Base-by-base conservation (phyloP, 2,329 filamentous ascomycete genomes). In the Pezicula radicicola region DNA sequence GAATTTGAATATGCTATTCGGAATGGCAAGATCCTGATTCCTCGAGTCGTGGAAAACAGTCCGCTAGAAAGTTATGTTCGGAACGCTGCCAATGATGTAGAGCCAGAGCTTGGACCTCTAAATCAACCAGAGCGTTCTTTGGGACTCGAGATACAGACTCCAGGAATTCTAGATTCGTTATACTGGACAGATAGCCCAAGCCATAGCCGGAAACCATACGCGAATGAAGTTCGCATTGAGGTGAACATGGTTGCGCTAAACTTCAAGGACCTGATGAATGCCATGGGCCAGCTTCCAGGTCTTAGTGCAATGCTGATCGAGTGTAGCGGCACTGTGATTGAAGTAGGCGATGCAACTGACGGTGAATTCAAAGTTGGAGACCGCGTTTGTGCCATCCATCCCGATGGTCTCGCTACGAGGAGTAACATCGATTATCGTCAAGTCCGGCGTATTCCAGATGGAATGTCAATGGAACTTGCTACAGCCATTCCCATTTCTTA, bases 201-300 rank as follows among this genome's bases (percentile, higher is more conserved):
- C 28, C 45, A 47, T 18, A 15, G 13, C 19, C 45, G 15, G 45
- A n/a, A 12, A 4, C 16, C 36, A 13, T 16, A 21, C 30, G 3
- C 45, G 36, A 36, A 48, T 8, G 45, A 48, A 19, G 30, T 48
- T 12, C 45, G 45, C 2, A 36, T 48, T 4, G 46, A 52, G 45
- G 16, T 52, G 50, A 67, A 68, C 47, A 63, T 58, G 21, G 54
- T 56, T 3, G 63, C 61, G 16, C 36, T 39, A 3, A 67, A 66
- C 49, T 64, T 65, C 56, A 61, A 60, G 19, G 65, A 68, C 48
- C 56, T 68, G n/a, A 56, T 63, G 15, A 58, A 62, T 8, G 55
- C 61, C 2, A 66, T 66, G 60, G 69, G 68, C 7, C 63, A 67
- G 28, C 36, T 65, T 16, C 51, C 53, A 9, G 57, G 59, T 12